These are phyloP conservation scores for Leishmania tropica DNA, from an alignment of 208 protist species.

Conservation along the genomic window DNA sequence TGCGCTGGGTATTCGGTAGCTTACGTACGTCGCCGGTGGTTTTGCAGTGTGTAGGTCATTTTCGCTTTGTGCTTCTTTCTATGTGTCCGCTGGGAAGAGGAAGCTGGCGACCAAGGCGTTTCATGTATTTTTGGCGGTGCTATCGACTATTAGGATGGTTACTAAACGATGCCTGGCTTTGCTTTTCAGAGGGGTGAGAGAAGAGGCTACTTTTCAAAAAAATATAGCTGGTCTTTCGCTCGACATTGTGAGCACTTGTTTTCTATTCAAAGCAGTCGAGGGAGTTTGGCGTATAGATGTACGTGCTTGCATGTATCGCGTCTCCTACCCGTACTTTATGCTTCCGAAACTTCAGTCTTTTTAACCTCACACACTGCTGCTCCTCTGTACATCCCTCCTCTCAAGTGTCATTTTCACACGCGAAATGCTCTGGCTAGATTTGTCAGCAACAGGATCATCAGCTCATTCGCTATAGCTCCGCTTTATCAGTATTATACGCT, in stretches of 20 bases:
- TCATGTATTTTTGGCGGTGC: constrained; percentile 12
- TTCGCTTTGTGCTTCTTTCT: constrained; percentile 7
- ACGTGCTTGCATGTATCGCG: neutral
- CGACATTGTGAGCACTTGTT: neutral
- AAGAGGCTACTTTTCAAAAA: neutral
- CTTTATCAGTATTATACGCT: neutral
- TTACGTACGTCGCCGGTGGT: neutral
- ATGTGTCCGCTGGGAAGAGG: neutral
- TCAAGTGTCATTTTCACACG: constrained; percentile 9
- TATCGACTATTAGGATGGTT: constrained; percentile 22
- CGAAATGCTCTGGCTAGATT: neutral
- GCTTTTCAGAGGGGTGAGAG: neutral
- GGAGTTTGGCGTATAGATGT: neutral
- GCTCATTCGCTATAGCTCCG: neutral
- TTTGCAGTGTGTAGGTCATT: neutral
- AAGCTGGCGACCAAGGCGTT: neutral
- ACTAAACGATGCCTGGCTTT: neutral
- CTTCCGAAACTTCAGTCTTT: neutral
- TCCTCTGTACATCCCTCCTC: neutral
- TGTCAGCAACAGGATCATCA: neutral
- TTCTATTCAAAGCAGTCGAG: neutral
- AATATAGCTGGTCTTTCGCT: neutral
- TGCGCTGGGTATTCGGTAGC: constrained; percentile 63
- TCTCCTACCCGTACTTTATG: neutral
- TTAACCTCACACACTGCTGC: constrained; percentile 2